phyloP scores from a whole-genome alignment of 192 early-diverging fungal genomes.

The Haplosporangium gracile region DNA sequence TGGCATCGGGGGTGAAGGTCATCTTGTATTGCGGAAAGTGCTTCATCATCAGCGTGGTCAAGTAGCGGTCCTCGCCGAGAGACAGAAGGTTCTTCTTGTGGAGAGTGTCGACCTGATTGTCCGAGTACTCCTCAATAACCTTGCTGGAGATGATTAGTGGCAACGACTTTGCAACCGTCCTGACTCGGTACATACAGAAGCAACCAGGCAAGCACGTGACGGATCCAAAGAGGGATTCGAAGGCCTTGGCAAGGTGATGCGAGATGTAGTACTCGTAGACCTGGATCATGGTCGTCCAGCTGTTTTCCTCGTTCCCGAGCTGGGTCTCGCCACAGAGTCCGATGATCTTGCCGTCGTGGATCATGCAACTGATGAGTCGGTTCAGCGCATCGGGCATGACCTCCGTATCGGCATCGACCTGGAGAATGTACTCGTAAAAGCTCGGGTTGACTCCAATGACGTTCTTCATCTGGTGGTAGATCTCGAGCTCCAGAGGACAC shows the following conservation, averaged over 20 bases:
- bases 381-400: conserved; percentile 89
- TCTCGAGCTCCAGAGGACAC: conserved; percentile 94
- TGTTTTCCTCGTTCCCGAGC: conserved; percentile 89
- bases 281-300: conserved; percentile 97
- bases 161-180: conserved; percentile 71
- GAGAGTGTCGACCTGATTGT: conserved; percentile 93
- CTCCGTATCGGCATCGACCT: conserved; percentile 88
- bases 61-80: conserved; percentile 97
- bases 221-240: conserved; percentile 84
- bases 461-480: conserved; percentile 97
- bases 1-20: conserved; percentile 92
- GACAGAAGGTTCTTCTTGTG: conserved; percentile 98
- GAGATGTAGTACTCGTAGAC: conserved; percentile 95
- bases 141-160: conserved; percentile 87
- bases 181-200: conserved; percentile 89
- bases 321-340: conserved; percentile 96
- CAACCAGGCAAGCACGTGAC: conserved; percentile 89
- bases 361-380: conserved; percentile 87
- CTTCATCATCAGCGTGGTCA: conserved; percentile 97
- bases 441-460: conserved; percentile 92
- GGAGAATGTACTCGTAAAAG: conserved; percentile 83
- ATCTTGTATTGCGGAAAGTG: conserved; percentile 96
- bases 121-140: conserved; percentile 89
- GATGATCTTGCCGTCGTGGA: conserved; percentile 83
- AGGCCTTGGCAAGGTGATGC: conserved; percentile 93